Conservation (phyloP, 2,329 filamentous ascomycete genomes). For the Ophiostoma novo-ulmi region DNA sequence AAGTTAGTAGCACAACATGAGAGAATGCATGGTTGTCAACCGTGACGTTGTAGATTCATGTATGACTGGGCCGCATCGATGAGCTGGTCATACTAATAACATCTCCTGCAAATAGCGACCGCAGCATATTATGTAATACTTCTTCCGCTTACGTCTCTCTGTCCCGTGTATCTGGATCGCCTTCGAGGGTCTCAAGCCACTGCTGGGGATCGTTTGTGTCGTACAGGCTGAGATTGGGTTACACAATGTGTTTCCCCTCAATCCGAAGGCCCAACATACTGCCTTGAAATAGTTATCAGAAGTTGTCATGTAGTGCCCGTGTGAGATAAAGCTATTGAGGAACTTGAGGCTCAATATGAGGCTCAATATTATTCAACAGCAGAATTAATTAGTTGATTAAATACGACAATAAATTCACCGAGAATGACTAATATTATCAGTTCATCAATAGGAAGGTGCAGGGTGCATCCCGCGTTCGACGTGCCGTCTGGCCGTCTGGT, state of each 20-base stretch:
- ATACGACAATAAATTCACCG: not conserved
- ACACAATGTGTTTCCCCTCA: not conserved
- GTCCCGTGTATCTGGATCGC: not conserved
- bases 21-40: not conserved
- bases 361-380: not conserved
- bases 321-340: not conserved
- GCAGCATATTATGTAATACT: too few species aligned
- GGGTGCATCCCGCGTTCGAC: constrained; percentile 1
- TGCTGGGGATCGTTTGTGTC: not conserved
- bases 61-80: not conserved
- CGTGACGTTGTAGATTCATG: not conserved
- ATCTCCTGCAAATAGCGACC: not conserved
- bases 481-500: not conserved
- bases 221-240: not conserved
- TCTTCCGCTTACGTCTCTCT: not conserved
- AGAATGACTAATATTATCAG: not conserved
- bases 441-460: not conserved
- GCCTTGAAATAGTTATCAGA: not conserved
- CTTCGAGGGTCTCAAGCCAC: not conserved
- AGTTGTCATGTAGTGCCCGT: not conserved
- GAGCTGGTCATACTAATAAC: not conserved
- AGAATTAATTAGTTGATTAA: too few species aligned
- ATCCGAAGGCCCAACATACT: not conserved
- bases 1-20: not conserved
- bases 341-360: not conserved